These are phyloP conservation scores for Penicillium subrubescens DNA, from an alignment of 495 filamentous ascomycete species.

Conservation along the genomic window DNA sequence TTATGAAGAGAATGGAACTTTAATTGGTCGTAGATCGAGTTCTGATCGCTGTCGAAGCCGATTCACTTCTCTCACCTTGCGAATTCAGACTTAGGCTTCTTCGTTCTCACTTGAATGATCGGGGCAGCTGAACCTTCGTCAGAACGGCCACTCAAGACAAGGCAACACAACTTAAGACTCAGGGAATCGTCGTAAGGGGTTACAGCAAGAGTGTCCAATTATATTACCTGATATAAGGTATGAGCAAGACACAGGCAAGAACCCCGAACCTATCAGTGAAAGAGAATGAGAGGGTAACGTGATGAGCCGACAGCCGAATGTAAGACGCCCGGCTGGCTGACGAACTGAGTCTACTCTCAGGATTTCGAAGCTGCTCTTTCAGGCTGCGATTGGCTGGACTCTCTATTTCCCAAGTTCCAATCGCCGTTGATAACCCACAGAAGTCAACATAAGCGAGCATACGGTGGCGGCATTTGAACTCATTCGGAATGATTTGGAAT, in stretches of 20 bases:
- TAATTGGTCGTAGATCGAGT: slow-evolving; percentile 4
- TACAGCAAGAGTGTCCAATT: not conserved
- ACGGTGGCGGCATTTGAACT: not conserved
- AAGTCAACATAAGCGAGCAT: not conserved
- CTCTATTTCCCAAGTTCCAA: not conserved
- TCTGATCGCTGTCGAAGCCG: not conserved
- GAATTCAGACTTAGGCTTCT: not conserved
- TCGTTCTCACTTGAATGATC: not conserved
- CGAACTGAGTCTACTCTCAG: not conserved
- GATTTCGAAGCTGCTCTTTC: not conserved
- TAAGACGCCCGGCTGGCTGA: not conserved
- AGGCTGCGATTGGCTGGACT: not conserved
- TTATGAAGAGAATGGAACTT: not conserved
- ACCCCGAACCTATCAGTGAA: not conserved
- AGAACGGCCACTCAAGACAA: not conserved
- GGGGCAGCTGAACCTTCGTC: not conserved
- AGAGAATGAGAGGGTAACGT: not conserved
- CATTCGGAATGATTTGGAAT: not conserved
- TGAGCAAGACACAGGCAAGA: not conserved
- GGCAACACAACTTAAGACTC: not conserved
- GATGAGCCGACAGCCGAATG: not conserved
- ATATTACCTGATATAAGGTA: not conserved
- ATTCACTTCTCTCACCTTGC: not conserved
- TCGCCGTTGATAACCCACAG: not conserved
- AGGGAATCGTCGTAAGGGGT: not conserved